Percentiles rank a stretch among this genome's conserved stretches.
phyloP scores from a whole-genome alignment of 2,329 filamentous ascomycete species.

The Colletotrichum karsti region DNA sequence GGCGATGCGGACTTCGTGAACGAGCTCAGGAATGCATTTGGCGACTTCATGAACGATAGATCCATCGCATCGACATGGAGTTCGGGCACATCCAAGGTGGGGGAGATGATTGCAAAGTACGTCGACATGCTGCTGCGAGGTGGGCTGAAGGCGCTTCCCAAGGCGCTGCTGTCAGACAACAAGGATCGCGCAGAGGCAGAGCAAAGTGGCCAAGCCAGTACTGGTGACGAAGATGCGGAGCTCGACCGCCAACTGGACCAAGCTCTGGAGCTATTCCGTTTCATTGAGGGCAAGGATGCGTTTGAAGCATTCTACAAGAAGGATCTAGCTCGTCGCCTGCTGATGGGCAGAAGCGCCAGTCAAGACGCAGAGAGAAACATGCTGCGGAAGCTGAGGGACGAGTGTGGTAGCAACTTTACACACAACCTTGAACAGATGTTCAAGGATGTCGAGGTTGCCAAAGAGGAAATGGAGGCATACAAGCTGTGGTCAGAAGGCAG shows the following conservation, averaged over 20 bases:
- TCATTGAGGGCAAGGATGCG: constrained; percentile 95
- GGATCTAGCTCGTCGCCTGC: constrained; percentile 85
- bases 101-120: constrained; percentile 98
- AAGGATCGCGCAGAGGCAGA: constrained; percentile 66
- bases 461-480: constrained; percentile 93
- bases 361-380: constrained; percentile 96
- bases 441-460: constrained; percentile 93
- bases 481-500: constrained; percentile 62
- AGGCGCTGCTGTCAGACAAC: constrained; percentile 69
- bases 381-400: constrained; percentile 88
- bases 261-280: constrained; percentile 92
- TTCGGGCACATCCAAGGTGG: constrained; percentile 90
- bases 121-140: constrained; percentile 89
- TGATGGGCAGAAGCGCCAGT: constrained; percentile 93
- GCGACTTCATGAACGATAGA: constrained; percentile 91
- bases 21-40: constrained; percentile 84
- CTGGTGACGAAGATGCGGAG: constrained; percentile 89
- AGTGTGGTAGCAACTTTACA: constrained; percentile 94
- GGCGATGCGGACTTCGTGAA: constrained; percentile 81
- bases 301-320: constrained; percentile 99
- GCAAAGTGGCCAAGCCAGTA: constrained; percentile 70
- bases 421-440: constrained; percentile 99
- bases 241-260: constrained; percentile 92
- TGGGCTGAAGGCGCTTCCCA: constrained; percentile 84
- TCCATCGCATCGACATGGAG: constrained; percentile 77